Base-by-base conservation (phyloP, 2,329 filamentous ascomycete genomes). In the Colletotrichum brevisporum region DNA sequence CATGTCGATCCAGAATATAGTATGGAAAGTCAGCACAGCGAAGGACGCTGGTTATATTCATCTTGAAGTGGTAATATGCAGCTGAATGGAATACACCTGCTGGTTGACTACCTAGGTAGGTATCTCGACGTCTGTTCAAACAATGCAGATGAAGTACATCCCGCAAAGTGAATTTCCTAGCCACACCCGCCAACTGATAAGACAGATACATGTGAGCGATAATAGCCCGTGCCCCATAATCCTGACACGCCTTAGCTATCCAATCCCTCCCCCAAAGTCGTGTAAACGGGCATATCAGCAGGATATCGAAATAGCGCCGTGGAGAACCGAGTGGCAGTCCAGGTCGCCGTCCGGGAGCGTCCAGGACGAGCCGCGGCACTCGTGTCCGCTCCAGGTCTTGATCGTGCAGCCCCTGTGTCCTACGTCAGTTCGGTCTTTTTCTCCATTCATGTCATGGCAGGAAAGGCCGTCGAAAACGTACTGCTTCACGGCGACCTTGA, bases 291-390 rank as follows among this genome's bases (percentile, higher is more conserved):
- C 13, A 50, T 9, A 18, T 50, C 24, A 64, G 45, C 62, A 64
- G n/a, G 26, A 16, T 12, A 64, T 58, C 4, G 58, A 31, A 5
- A 64, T 54, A 1, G 62, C 16, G 1, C n/a, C 62, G 39, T 64
- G 54, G n/a, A 64, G 55, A n/a, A 64, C 47, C 5, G 62, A 64
- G 15, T 59, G 62, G 15, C 62, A 64, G 24, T 43, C 47, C 21
- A 64, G 62, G 16, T 59, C 54, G 18, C 62, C 62, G 9, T 64
- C 54, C 12, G 62, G 62, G n/a, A 64, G 18, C 5, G 21, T 52
- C 6, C 21, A 64, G 1, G 26, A 39, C 1, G 18, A 43, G 12
- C 62, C 54, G 0, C 31, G 10, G n/a, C 62, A 47, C 27, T 59
- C 45, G n/a, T 54, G 43, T 5, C 54, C 54, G 39, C 45, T 59